A percentile compares a stretch with the other conserved stretches of the same genome.
Conservation (phyloP, 305 asterid species). For the Rubia occidens region DNA sequence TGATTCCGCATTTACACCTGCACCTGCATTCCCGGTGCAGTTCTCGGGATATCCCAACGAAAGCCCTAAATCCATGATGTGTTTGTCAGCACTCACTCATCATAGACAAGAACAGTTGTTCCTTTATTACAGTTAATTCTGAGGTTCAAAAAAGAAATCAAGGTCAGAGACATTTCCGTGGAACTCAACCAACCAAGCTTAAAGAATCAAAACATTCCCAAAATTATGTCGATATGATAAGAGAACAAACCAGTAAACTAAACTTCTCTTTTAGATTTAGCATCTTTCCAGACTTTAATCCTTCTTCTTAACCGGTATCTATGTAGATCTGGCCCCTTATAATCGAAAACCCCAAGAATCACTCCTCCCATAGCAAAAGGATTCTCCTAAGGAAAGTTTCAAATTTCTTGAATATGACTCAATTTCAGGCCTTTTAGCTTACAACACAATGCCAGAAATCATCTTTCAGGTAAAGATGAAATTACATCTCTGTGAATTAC, state of each 20-base stretch:
- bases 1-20: slow-evolving; percentile 84
- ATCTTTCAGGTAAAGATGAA: background rate
- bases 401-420: background rate
- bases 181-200: background rate
- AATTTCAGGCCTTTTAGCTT: background rate
- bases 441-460: background rate
- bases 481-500: background rate
- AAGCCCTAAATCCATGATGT: slow-evolving; percentile 44
- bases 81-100: slow-evolving; percentile 29
- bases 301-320: background rate
- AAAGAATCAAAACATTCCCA: background rate
- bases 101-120: slow-evolving; percentile 15
- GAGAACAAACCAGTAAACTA: background rate
- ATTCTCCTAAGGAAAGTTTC: background rate
- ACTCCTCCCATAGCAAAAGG: background rate
- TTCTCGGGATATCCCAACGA: slow-evolving; percentile 38
- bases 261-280: background rate
- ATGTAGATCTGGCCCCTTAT: background rate
- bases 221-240: background rate
- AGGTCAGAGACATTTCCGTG: background rate
- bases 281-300: background rate
- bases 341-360: background rate
- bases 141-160: background rate
- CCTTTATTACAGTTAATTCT: slow-evolving; percentile 15
- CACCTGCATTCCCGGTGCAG: slow-evolving; percentile 42